Evolutionary conservation across 768 basidiomycete genomes (phyloP).

Genomic region (Boletus rubescentipes): DNA sequence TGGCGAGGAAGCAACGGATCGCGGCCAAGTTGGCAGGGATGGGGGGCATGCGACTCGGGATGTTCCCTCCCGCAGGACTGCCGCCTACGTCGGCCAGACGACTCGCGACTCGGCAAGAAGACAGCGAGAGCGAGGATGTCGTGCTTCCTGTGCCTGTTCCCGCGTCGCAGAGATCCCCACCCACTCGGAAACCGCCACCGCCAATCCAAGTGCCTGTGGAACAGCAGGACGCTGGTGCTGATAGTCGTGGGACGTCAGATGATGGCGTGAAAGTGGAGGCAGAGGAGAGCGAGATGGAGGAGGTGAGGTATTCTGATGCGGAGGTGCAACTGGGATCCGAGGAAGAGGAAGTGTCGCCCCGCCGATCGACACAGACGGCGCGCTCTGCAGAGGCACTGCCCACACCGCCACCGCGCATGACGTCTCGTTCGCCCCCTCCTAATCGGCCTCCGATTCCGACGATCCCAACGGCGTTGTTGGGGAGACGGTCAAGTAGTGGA

Average conservation of each 20-base stretch:
- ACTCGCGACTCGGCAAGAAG: slow-evolving; percentile 20
- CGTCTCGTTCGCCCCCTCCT: slow-evolving; percentile 32
- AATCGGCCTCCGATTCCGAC: slow-evolving; percentile 39
- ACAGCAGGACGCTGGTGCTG: slow-evolving; percentile 39
- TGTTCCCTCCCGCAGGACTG: slow-evolving; percentile 40
- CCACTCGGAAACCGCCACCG: slow-evolving; percentile 33
- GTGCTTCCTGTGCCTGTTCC: slow-evolving; percentile 31
- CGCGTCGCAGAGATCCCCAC: slow-evolving; percentile 31
- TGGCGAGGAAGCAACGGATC: slow-evolving; percentile 53
- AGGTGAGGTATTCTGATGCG: slow-evolving; percentile 58
- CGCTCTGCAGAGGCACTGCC: slow-evolving; percentile 36
- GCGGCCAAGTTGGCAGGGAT: slow-evolving; percentile 52
- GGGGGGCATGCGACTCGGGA: slow-evolving; percentile 59
- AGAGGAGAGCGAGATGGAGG: slow-evolving; percentile 74
- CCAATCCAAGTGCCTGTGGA: slow-evolving; percentile 8
- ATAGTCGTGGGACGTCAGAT: slow-evolving; percentile 46
- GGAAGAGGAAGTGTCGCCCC: slow-evolving; percentile 43
- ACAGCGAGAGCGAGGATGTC: slow-evolving; percentile 30
- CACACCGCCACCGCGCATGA: slow-evolving; percentile 47
- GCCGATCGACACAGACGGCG: slow-evolving; percentile 31
- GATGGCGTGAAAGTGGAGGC: slow-evolving; percentile 66
- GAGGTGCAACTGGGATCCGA: slow-evolving; percentile 31
- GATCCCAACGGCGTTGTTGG: slow-evolving; percentile 30
- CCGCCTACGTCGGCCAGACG: slow-evolving; percentile 18
- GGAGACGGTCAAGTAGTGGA: slow-evolving; percentile 40